Percentiles rank a stretch among this genome's conserved stretches.
phyloP scores from a whole-genome alignment of 805 yeast genomes.

The Sungouiella blattae region DNA sequence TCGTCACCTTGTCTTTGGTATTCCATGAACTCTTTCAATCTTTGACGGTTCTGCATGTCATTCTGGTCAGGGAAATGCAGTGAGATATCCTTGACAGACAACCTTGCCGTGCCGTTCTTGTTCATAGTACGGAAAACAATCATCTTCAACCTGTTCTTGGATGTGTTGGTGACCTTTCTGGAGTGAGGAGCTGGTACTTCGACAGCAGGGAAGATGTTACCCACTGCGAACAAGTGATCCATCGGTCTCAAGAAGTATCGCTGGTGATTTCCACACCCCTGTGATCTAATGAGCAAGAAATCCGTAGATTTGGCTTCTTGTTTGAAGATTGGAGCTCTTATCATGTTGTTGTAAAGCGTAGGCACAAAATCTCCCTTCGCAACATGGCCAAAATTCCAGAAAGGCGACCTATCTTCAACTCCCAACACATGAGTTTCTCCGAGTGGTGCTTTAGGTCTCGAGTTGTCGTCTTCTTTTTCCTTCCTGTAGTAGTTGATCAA shows the following conservation, averaged over 20 bases:
- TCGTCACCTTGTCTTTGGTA: constrained; percentile 92
- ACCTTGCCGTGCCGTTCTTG: constrained; percentile 65
- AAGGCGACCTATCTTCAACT: constrained; percentile 94
- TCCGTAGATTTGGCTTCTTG: constrained; percentile 81
- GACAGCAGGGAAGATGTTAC: constrained; percentile 88
- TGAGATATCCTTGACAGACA: constrained; percentile 83
- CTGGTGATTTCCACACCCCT: constrained; percentile 74
- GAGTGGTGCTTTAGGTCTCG: constrained; percentile 80
- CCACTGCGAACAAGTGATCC: constrained; percentile 77
- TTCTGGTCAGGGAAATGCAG: constrained; percentile 94
- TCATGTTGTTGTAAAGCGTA: constrained; percentile 85
- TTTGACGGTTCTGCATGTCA: constrained; percentile 94
- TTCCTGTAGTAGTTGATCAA: constrained; percentile 90
- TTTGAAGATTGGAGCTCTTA: constrained; percentile 87
- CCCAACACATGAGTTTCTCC: constrained; percentile 97
- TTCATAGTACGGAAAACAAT: constrained; percentile 85
- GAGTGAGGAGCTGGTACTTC: constrained; percentile 98
- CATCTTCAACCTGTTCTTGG: constrained; percentile 89
- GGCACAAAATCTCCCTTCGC: constrained; percentile 94
- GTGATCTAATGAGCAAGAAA: constrained; percentile 73
- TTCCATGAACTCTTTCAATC: constrained; percentile 96
- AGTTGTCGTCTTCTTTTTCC: constrained; percentile 69
- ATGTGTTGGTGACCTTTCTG: constrained; percentile 88
- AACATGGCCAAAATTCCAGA: constrained; percentile 97
- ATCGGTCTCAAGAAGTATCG: constrained; percentile 66